These are phyloP conservation scores for Daldinia sp. DNA, from an alignment of 2,329 filamentous ascomycete species.

Conservation along the genomic window DNA sequence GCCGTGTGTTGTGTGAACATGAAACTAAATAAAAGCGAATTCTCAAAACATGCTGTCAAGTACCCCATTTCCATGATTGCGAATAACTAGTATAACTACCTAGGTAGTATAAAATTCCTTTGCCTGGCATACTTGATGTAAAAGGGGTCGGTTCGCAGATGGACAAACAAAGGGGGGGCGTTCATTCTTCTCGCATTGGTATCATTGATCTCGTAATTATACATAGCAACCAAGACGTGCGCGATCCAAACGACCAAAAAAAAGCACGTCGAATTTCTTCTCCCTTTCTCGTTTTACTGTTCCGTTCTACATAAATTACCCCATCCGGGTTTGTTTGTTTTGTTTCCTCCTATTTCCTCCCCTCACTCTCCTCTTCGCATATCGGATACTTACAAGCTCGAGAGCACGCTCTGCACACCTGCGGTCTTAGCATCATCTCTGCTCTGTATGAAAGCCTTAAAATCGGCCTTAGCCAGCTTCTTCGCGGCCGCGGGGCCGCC, in stretches of 20 bases:
- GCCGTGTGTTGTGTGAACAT: neutral
- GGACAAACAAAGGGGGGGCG: neutral
- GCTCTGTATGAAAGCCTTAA: conserved; percentile 86
- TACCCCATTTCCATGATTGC: too few species aligned
- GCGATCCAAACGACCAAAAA: conserved; percentile 27
- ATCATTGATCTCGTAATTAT: conserved; percentile 32
- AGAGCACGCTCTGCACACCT: conserved; percentile 86
- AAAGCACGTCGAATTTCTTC: neutral
- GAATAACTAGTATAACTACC: too few species aligned
- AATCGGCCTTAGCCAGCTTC: conserved; percentile 74
- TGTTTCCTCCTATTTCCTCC: neutral
- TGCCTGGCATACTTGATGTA: too few species aligned
- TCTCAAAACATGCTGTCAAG: neutral
- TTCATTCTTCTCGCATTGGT: conserved; percentile 11
- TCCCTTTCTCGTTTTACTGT: neutral
- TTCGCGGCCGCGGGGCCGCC: conserved; percentile 58
- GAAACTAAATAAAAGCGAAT: conserved; percentile 1
- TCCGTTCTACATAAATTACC: neutral
- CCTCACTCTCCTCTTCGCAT: neutral
- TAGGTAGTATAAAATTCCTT: too few species aligned
- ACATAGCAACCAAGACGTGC: conserved; percentile 15
- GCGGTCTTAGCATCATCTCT: conserved; percentile 85
- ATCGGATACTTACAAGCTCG: conserved; percentile 61
- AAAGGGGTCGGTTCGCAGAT: neutral
- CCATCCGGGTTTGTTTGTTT: neutral